phyloP scores from a whole-genome alignment of 148 eudicot genomes.

The Euryodendron excelsum region DNA sequence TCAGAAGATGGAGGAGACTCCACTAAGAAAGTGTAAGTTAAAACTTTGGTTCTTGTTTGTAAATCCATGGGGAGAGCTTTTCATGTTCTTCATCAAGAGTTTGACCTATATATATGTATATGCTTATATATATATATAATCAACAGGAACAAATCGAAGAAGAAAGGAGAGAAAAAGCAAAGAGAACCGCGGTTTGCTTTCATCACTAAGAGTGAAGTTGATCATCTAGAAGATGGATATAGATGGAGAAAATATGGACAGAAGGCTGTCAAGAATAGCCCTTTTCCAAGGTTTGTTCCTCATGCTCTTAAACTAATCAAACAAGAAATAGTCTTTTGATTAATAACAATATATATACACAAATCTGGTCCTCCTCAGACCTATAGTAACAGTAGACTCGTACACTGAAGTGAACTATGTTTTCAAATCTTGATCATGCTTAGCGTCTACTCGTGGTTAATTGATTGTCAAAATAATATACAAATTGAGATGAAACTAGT shows the following conservation, averaged over 20 bases:
- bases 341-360: neutral
- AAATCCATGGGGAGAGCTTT: constrained; percentile 51
- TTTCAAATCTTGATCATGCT: neutral
- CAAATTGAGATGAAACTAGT: neutral
- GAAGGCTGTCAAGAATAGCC: constrained; percentile 58
- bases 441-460: neutral
- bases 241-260: constrained; percentile 67
- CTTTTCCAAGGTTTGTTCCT: constrained; percentile 47
- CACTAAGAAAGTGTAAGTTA: constrained; percentile 62
- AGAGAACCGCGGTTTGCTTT: constrained; percentile 50
- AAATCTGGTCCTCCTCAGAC: too few relatives aligned
- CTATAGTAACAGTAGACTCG: too few relatives aligned
- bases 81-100: constrained; percentile 28
- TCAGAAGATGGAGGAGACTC: constrained; percentile 48
- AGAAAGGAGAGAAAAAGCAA: constrained; percentile 47
- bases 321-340: neutral
- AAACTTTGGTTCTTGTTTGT: constrained; percentile 56
- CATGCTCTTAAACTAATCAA: neutral
- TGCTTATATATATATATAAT: too few relatives aligned
- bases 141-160: constrained; percentile 40
- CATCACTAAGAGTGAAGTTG: constrained; percentile 65
- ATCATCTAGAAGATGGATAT: constrained; percentile 66
- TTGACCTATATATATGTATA: constrained; percentile 12
- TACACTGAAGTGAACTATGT: too few relatives aligned
- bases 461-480: neutral